Evolutionary conservation across 768 basidiomycete genomes (phyloP).

Genomic region (Termitomyces heimii): DNA sequence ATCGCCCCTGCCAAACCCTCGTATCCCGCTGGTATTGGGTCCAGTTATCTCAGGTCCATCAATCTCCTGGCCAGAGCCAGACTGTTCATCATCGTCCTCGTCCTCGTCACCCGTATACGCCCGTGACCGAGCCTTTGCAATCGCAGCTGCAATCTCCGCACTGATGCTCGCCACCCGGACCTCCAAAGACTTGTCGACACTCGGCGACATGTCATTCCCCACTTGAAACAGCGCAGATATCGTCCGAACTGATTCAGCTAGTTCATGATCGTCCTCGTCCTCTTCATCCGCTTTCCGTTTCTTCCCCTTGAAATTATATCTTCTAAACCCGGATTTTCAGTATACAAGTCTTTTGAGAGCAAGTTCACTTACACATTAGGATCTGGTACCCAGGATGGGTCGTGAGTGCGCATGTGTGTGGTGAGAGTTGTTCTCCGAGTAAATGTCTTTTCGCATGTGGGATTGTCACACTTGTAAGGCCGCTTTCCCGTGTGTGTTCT

Average conservation of each 20-base stretch:
- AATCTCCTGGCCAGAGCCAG: constrained; percentile 47
- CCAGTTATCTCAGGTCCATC: constrained; percentile 44
- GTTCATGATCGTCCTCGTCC: constrained; percentile 53
- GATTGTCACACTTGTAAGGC: constrained; percentile 81
- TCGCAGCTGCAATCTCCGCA: constrained; percentile 74
- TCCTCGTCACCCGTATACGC: constrained; percentile 44
- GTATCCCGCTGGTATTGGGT: constrained; percentile 59
- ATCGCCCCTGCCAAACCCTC: constrained; percentile 31
- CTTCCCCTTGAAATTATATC: constrained; percentile 76
- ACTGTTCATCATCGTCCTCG: constrained; percentile 43
- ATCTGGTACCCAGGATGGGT: constrained; percentile 81
- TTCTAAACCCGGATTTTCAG: constrained; percentile 31
- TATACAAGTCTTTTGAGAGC: not conserved
- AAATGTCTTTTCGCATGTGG: constrained; percentile 82
- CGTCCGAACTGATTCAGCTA: constrained; percentile 71
- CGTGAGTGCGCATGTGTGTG: constrained; percentile 84
- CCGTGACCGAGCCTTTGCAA: constrained; percentile 66
- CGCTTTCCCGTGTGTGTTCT: constrained; percentile 85
- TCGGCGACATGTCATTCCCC: constrained; percentile 25
- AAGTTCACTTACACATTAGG: constrained; percentile 70
- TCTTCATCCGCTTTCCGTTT: constrained; percentile 48
- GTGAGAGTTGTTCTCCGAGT: constrained; percentile 81
- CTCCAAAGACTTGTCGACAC: constrained; percentile 47
- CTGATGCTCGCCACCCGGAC: constrained; percentile 71
- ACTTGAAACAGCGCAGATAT: constrained; percentile 66